Evolutionary conservation across 495 filamentous ascomycete genomes (phyloP).

Genomic region (Penicillium flavigenum): DNA sequence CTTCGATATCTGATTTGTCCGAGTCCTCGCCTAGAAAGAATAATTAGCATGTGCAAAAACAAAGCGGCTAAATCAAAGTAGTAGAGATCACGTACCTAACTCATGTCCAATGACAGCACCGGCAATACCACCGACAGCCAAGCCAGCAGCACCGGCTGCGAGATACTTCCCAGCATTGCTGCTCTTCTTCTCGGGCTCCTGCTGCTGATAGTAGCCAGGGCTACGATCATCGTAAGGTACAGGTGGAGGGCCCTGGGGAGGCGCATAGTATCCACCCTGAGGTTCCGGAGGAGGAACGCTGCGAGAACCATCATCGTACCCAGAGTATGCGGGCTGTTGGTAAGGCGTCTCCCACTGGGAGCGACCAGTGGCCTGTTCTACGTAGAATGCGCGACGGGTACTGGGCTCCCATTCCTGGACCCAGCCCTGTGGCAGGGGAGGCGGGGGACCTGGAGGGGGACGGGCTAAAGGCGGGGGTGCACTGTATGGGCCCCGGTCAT

Average conservation of each 20-base stretch:
- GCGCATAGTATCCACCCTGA: constrained; percentile 29
- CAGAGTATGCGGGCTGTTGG: constrained; percentile 11
- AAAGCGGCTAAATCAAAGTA: neutral
- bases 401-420: constrained; percentile 57
- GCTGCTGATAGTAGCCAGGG: constrained; percentile 23
- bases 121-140: constrained; percentile 56
- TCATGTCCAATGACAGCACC: constrained; percentile 58
- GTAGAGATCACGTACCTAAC: constrained; percentile 40
- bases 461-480: constrained; percentile 28
- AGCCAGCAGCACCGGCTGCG: constrained; percentile 51
- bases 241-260: constrained; percentile 23
- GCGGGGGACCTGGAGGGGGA: constrained; percentile 40
- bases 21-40: constrained; percentile 14
- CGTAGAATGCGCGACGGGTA: constrained; percentile 59
- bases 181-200: constrained; percentile 41
- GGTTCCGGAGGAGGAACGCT: constrained; percentile 23
- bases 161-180: constrained; percentile 43
- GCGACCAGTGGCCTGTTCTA: constrained; percentile 57
- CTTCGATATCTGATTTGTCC: constrained; percentile 17
- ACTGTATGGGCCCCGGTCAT: constrained; percentile 24
- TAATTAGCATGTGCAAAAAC: neutral
- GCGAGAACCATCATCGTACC: constrained; percentile 25
- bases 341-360: constrained; percentile 59
- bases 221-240: constrained; percentile 13
- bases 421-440: constrained; percentile 60